Evolutionary conservation across 306 rosid species (phyloP).

Genomic region (Pterocarpus macrocarpus): DNA sequence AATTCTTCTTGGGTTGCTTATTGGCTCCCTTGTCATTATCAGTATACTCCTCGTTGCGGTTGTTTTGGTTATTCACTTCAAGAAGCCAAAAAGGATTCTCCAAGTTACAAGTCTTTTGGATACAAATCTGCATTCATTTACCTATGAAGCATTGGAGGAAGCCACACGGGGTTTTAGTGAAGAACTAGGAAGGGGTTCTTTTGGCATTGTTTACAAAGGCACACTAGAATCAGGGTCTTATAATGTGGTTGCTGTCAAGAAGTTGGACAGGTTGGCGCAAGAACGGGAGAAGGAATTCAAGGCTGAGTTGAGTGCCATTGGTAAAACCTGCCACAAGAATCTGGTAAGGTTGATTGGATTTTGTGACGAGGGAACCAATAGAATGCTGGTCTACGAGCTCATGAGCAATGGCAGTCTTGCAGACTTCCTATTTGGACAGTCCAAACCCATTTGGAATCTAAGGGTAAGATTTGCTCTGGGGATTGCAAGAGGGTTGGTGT

Average conservation of each 20-base stretch:
- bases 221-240: conserved; percentile 25
- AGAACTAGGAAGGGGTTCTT: conserved; percentile 59
- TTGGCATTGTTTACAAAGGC: conserved; percentile 60
- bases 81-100: conserved; percentile 37
- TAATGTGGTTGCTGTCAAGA: conserved; percentile 51
- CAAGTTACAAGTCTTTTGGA: conserved; percentile 42
- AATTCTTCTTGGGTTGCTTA: conserved; percentile 43
- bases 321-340: conserved; percentile 58
- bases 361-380: conserved; percentile 57
- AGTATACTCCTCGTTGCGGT: conserved; percentile 35
- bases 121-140: conserved; percentile 49
- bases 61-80: conserved; percentile 20
- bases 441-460: conserved; percentile 51
- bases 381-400: conserved; percentile 53
- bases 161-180: conserved; percentile 51
- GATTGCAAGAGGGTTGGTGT: conserved; percentile 56
- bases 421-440: conserved; percentile 43
- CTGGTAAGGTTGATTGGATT: conserved; percentile 57
- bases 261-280: conserved; percentile 54
- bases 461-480: conserved; percentile 54
- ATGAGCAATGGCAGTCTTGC: conserved; percentile 56
- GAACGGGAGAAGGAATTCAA: conserved; percentile 57
- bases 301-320: conserved; percentile 54
- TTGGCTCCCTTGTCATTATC: conserved; percentile 45
- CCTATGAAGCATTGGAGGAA: conserved; percentile 46